Conservation (phyloP, 1,284 basidiomycete genomes). For the Pseudozyma thailandica region DNA sequence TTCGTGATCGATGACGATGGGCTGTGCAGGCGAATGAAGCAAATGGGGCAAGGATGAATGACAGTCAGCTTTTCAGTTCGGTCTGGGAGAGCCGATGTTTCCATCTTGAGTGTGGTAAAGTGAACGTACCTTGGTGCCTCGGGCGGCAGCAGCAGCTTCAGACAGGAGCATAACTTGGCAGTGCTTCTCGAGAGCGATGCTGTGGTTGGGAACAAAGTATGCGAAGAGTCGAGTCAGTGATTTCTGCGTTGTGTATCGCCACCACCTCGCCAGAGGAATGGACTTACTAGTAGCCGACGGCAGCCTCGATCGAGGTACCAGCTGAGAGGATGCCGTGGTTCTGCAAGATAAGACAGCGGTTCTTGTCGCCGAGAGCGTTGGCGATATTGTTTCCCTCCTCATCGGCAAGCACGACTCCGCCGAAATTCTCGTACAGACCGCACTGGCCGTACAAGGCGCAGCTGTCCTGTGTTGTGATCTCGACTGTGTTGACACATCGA, state of each 20-base stretch:
- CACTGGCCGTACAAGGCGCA: conserved; percentile 67
- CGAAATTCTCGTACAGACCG: conserved; percentile 69
- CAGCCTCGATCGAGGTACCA: conserved; percentile 70
- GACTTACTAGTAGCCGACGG: conserved; percentile 67
- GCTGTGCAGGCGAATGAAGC: conserved; percentile 14
- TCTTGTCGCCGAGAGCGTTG: conserved; percentile 72
- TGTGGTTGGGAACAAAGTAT: not conserved
- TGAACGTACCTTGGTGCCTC: conserved; percentile 39
- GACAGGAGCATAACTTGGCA: conserved; percentile 73
- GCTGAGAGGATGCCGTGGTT: conserved; percentile 74
- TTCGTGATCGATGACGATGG: conserved; percentile 55
- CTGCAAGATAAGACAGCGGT: conserved; percentile 70
- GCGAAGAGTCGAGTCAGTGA: not conserved
- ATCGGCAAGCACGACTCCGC: conserved; percentile 74
- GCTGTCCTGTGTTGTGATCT: conserved; percentile 69
- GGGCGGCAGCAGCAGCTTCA: conserved; percentile 68
- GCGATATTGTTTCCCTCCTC: conserved; percentile 75
- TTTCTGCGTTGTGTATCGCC: too few relatives aligned
- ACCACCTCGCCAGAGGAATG: too few relatives aligned
- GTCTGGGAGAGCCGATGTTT: too few relatives aligned
- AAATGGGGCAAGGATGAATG: too few relatives aligned
- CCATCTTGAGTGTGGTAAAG: not conserved
- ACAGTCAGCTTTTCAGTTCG: too few relatives aligned
- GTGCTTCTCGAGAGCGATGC: conserved; percentile 69
- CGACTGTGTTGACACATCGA: conserved; percentile 52